A percentile compares a stretch with the other conserved stretches of the same genome.
phyloP scores from a whole-genome alignment of 2,329 filamentous ascomycete genomes.

The Trichoderma sp. region DNA sequence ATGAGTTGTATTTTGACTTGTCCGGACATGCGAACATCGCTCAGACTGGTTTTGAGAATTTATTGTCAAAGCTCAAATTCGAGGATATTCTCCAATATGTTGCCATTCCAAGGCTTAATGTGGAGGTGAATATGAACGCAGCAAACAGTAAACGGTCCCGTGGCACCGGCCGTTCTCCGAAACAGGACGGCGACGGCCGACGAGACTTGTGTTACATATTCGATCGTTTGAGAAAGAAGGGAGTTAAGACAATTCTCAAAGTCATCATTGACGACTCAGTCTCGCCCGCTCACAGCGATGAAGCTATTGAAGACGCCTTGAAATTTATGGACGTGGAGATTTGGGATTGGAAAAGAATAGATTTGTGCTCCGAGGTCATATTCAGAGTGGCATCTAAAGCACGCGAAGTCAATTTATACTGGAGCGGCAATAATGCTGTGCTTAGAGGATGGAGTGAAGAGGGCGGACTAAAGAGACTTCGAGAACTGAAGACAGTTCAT shows the following conservation, averaged over 20 bases:
- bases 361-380: slow-evolving; percentile 30
- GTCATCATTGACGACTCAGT: slow-evolving; percentile 30
- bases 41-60: slow-evolving; percentile 21
- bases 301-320: slow-evolving; percentile 29
- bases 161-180: slow-evolving; percentile 6
- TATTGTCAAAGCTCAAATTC: slow-evolving; percentile 25
- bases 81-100: slow-evolving; percentile 31
- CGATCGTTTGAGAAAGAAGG: slow-evolving; percentile 28
- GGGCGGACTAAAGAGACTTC: slow-evolving; percentile 26
- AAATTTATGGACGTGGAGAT: slow-evolving; percentile 28
- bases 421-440: slow-evolving; percentile 34
- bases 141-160: slow-evolving; percentile 16
- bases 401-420: slow-evolving; percentile 29
- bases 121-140: slow-evolving; percentile 17
- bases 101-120: slow-evolving; percentile 23
- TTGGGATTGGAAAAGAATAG: slow-evolving; percentile 32
- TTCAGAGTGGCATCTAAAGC: slow-evolving; percentile 14
- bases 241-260: slow-evolving; percentile 29
- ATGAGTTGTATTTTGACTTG: slow-evolving; percentile 29
- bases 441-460: slow-evolving; percentile 32
- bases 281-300: slow-evolving; percentile 28
- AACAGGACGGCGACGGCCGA: slow-evolving; percentile 14
- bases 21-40: slow-evolving; percentile 19
- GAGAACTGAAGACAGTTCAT: slow-evolving; percentile 26
- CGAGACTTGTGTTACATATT: slow-evolving; percentile 29